Base-by-base conservation (phyloP, 163 green algal genomes). In the Chlamydomonas reinhardtii region DNA sequence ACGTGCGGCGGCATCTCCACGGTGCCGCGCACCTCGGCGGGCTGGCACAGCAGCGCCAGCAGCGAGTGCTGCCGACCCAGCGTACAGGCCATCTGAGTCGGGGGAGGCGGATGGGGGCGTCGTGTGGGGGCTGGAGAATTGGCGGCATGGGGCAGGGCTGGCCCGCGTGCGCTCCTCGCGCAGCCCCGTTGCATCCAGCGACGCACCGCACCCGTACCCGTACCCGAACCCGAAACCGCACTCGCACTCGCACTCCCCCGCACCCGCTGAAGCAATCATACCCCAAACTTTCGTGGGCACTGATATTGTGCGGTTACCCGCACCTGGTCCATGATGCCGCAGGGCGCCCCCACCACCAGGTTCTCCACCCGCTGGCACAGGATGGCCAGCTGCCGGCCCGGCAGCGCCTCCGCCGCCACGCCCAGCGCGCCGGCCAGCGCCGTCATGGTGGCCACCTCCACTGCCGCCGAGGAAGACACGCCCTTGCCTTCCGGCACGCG, bases 331-430 rank as follows among this genome's bases (percentile, higher is more conserved):
- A 99, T 99, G 22, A 99, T 93, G 39, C 97, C 97, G 88, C 97
- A 99, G 0, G 97, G 96, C 1, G 96, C 96, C 24, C 97, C 97
- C 69, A 98, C 97, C 68, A 99, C 95, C 37, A 90, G 73, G 88
- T 99, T 99, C 92, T 99, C 97, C 61, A 96, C 96, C 79, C 94
- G 96, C 70, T 99, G 97, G 90, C 95, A 98, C 70, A 98, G 91
- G 68, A 97, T 74, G 0, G 97, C 96, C 48, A 99, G 82, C 62
- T 95, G 76, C n/a, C 90, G 76, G 5, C 90, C 90, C 17, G 92
- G 84, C 20, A 97, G 54, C 27, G 62, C 25, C 48, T 56, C 48
- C 27, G 27, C 25, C 0, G 71, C 22, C 78, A 78, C 20, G 32
- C 87, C 82, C n/a, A 96, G 81, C 6, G 95, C 94, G 5, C 85